These are phyloP conservation scores for Pilasporangium apinafurcum DNA, from an alignment of 352 stramenopile species.

Conservation along the genomic window DNA sequence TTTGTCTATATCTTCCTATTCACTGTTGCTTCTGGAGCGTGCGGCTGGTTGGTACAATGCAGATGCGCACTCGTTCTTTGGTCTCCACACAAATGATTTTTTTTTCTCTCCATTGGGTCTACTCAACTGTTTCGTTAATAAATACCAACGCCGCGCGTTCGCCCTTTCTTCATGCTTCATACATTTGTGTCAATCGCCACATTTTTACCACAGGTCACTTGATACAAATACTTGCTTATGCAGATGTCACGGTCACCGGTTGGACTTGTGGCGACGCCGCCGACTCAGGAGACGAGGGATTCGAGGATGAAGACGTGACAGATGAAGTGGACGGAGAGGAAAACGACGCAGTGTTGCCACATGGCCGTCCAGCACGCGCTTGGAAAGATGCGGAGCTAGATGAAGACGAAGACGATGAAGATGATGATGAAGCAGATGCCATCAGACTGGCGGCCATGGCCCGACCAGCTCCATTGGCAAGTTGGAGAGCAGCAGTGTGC, in stretches of 20 bases:
- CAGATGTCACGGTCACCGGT: constrained; percentile 65
- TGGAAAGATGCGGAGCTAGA: constrained; percentile 16
- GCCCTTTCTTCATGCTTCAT: too few relatives aligned
- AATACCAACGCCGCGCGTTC: constrained; percentile 36
- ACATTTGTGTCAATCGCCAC: not conserved
- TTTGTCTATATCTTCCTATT: too few relatives aligned
- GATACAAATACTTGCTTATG: constrained; percentile 14
- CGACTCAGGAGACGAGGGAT: constrained; percentile 35
- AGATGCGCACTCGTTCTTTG: too few relatives aligned
- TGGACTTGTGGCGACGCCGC: constrained; percentile 47
- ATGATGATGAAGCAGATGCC: constrained; percentile 10
- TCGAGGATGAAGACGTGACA: constrained; percentile 20
- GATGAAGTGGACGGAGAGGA: constrained; percentile 34
- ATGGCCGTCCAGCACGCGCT: constrained; percentile 23
- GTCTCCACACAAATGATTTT: too few relatives aligned
- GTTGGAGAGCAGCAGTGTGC: constrained; percentile 2
- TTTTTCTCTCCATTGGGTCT: too few relatives aligned
- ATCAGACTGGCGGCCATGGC: constrained; percentile 2
- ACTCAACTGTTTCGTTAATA: too few relatives aligned
- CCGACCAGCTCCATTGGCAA: constrained; percentile 5
- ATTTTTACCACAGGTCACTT: not conserved
- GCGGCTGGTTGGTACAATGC: too few relatives aligned
- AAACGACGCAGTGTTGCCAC: constrained; percentile 37
- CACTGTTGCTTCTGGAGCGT: too few relatives aligned
- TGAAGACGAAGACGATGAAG: constrained; percentile 13